Evolutionary conservation across 345 rosid genomes (phyloP), one percentile per base, ranked within the genome.

Genomic region (Camelina neglecta): DNA sequence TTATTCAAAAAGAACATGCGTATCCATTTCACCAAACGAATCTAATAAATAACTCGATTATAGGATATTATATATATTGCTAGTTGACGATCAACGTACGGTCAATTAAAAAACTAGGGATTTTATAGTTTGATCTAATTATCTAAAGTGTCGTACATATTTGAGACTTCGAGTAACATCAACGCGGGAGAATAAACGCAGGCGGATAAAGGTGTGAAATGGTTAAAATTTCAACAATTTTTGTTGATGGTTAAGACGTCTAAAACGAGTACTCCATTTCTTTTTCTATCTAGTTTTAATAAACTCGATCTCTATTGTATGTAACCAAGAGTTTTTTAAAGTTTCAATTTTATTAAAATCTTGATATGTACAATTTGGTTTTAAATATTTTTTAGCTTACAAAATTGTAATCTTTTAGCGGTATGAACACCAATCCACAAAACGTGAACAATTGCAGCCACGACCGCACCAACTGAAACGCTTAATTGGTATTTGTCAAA

Each of bases 11-110:
- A 48, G 24, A 59, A 29, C 68, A 67, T 67, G 29, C 73, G 73
- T 75, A 75, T 75, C 73, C 29, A 67, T 67, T 60, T 60, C 74
- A 75, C 79, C 79, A 67, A 75, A 60, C 69, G 74, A 75, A 75
- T 75, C 79, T 75, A 67, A 23, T 39, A 67, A 26, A 55, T 26
- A 49, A 49, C 36, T 67, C 26, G 73, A 67, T 4, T 67, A 9
- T 13, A 44, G 15, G 0, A 38, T 67, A 60, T 59, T 50, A 67
- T 57, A 66, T 65, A 67, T 57, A 66, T 57, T 74, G 57, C 50
- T 41, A 29, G 54, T 41, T 63, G 70, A 73, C 70, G 69, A 65
- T 65, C 77, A 65, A 66, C 50, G 50, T 39, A 39, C 50, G 70
- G 59, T 57, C 59, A 48, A 48, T 60, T 5, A 63, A 38, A 53